A percentile compares a stretch with the other conserved stretches of the same genome.
These are phyloP conservation scores for Capronia epimyces DNA, from an alignment of 2,329 filamentous ascomycete species.

Conservation along the genomic window DNA sequence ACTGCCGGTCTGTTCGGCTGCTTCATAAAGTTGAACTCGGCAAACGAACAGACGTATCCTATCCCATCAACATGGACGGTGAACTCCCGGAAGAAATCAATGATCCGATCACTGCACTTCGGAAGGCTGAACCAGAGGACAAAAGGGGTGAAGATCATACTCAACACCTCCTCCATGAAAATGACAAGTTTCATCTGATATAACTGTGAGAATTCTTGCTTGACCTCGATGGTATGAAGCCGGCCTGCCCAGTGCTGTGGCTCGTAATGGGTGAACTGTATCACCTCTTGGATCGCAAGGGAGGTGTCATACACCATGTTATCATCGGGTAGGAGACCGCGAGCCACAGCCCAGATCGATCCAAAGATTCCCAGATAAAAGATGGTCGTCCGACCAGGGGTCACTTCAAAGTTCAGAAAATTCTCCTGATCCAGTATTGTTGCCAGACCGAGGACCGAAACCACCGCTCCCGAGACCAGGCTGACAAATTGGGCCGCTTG, in stretches of 20 bases:
- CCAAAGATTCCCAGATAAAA: slow-evolving; percentile 85
- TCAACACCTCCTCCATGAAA: slow-evolving; percentile 85
- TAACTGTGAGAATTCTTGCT: slow-evolving; percentile 78
- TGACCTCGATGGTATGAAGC: slow-evolving; percentile 90
- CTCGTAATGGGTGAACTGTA: slow-evolving; percentile 87
- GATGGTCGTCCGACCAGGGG: slow-evolving; percentile 76
- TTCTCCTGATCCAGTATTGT: slow-evolving; percentile 86
- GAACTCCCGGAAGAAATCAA: slow-evolving; percentile 97
- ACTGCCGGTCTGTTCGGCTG: slow-evolving; percentile 46
- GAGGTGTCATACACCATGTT: slow-evolving; percentile 87
- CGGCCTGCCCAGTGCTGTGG: slow-evolving; percentile 82
- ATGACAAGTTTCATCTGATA: slow-evolving; percentile 92
- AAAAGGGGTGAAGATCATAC: slow-evolving; percentile 86
- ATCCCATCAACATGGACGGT: slow-evolving; percentile 95
- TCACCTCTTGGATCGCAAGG: slow-evolving; percentile 79
- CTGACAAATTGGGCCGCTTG: slow-evolving; percentile 78
- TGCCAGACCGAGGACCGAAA: slow-evolving; percentile 75
- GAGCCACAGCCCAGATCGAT: slow-evolving; percentile 74
- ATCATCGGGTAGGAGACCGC: slow-evolving; percentile 80
- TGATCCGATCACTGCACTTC: slow-evolving; percentile 81
- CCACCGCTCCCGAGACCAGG: slow-evolving; percentile 80
- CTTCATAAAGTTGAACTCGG: slow-evolving; percentile 94
- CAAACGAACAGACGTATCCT: slow-evolving; percentile 94
- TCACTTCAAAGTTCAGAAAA: slow-evolving; percentile 88
- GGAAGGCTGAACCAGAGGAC: slow-evolving; percentile 82